These are phyloP conservation scores for Cenococcum geophilum DNA, from an alignment of 495 filamentous ascomycete genomes.

Conservation along the genomic window DNA sequence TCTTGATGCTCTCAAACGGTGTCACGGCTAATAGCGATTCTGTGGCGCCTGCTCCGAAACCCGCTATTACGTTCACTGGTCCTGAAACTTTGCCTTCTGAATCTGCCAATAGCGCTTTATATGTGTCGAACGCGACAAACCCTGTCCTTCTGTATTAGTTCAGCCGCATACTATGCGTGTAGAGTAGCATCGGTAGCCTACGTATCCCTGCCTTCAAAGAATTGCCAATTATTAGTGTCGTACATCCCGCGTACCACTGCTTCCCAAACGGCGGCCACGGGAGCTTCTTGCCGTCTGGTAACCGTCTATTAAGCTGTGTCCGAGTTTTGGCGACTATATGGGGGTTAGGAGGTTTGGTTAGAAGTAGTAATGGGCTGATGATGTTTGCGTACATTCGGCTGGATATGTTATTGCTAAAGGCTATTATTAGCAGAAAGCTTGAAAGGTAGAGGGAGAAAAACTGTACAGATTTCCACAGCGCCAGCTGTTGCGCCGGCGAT, in stretches of 20 bases:
- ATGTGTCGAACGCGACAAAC: constrained; percentile 93
- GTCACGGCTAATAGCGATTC: constrained; percentile 92
- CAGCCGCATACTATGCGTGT: neutral
- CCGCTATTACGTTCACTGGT: constrained; percentile 83
- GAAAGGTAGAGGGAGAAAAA: neutral
- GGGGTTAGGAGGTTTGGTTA: constrained; percentile 8
- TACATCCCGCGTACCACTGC: constrained; percentile 98
- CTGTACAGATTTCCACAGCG: constrained; percentile 84
- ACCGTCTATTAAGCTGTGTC: constrained; percentile 82
- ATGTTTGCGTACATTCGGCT: constrained; percentile 67
- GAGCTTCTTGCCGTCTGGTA: constrained; percentile 76
- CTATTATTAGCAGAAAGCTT: constrained; percentile 5
- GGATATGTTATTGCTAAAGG: constrained; percentile 88
- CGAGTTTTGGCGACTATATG: constrained; percentile 83
- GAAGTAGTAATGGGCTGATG: neutral
- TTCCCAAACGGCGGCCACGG: constrained; percentile 90
- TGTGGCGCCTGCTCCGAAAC: constrained; percentile 90
- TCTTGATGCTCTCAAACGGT: constrained; percentile 97
- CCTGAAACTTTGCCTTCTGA: constrained; percentile 84
- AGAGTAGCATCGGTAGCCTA: constrained; percentile 42
- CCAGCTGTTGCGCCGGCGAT: constrained; percentile 85
- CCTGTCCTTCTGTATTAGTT: constrained; percentile 44
- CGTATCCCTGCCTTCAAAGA: constrained; percentile 92
- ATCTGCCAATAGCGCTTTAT: constrained; percentile 77
- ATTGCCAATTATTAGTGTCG: constrained; percentile 94